Conservation (phyloP, 1,139 yeast genomes). For the Suhomyces panamericanus region DNA sequence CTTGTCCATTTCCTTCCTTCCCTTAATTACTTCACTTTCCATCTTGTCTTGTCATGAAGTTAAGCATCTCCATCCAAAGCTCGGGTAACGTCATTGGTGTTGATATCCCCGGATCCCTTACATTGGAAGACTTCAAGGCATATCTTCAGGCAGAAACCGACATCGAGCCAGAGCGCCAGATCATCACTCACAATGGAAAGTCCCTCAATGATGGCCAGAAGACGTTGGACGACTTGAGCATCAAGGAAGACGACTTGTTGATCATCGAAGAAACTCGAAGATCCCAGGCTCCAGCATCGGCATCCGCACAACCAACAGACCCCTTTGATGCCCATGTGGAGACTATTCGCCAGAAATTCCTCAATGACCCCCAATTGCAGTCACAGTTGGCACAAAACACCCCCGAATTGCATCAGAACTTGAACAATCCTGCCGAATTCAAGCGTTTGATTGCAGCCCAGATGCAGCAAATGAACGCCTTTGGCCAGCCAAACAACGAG, state of each 20-base stretch:
- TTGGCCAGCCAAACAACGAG: conserved; percentile 30
- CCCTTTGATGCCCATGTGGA: conserved; percentile 41
- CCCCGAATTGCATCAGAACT: conserved; percentile 44
- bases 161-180: conserved; percentile 48
- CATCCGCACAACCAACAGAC: conserved; percentile 7
- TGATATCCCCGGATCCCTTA: conserved; percentile 65
- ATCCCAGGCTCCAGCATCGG: conserved; percentile 13
- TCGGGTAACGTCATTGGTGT: conserved; percentile 38
- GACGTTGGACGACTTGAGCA: conserved; percentile 47
- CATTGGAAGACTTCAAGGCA: conserved; percentile 70
- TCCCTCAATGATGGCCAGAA: conserved; percentile 34
- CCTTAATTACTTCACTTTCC: neutral
- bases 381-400: conserved; percentile 34
- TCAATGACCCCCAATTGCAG: conserved; percentile 39
- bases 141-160: conserved; percentile 74
- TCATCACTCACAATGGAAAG: conserved; percentile 48
- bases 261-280: conserved; percentile 22
- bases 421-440: conserved; percentile 57
- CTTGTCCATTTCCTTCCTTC: neutral
- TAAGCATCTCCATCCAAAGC: conserved; percentile 37
- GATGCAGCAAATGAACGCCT: conserved; percentile 15
- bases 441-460: conserved; percentile 39
- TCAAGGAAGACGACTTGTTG: conserved; percentile 61
- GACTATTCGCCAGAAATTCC: conserved; percentile 47
- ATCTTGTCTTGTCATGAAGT: conserved; percentile 27